Percentiles rank a stretch among this genome's conserved stretches.
phyloP scores from a whole-genome alignment of 305 asterid species.

The Solanum hybrid region DNA sequence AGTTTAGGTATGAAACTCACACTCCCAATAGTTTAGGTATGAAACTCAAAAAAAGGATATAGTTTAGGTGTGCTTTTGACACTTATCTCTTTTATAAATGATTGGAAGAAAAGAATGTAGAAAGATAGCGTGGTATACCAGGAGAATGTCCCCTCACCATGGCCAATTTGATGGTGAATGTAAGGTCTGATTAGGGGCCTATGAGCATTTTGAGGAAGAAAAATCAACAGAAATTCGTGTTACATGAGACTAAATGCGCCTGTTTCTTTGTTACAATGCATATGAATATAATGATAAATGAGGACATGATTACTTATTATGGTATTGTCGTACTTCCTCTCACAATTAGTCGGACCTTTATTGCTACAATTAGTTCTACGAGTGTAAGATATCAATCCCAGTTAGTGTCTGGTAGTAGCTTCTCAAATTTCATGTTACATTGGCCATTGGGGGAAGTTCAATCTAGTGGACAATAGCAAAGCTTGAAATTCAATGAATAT shows the following conservation, averaged over 20 bases:
- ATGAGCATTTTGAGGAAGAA: not conserved
- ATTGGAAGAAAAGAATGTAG: not conserved
- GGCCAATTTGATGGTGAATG: not conserved
- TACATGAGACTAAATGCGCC: not conserved
- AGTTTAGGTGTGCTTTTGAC: not conserved
- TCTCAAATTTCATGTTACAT: not conserved
- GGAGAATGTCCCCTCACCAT: not conserved
- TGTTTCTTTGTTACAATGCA: not conserved
- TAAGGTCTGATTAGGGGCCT: not conserved
- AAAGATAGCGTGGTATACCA: not conserved
- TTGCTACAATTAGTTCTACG: not conserved
- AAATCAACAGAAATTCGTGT: not conserved
- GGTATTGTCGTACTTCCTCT: not conserved
- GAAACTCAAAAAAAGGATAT: too few species aligned
- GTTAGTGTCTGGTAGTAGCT: not conserved
- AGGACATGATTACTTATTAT: not conserved
- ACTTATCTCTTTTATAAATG: not conserved
- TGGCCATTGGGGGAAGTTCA: not conserved
- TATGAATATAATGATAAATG: not conserved
- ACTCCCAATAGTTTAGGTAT: not conserved
- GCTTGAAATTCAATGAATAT: not conserved
- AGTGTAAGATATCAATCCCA: not conserved
- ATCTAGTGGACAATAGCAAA: not conserved
- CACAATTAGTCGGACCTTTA: not conserved
- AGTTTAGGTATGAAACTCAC: not conserved